Conservation (phyloP, 306 rosid genomes). For the Hylodesmum podocarpum region DNA sequence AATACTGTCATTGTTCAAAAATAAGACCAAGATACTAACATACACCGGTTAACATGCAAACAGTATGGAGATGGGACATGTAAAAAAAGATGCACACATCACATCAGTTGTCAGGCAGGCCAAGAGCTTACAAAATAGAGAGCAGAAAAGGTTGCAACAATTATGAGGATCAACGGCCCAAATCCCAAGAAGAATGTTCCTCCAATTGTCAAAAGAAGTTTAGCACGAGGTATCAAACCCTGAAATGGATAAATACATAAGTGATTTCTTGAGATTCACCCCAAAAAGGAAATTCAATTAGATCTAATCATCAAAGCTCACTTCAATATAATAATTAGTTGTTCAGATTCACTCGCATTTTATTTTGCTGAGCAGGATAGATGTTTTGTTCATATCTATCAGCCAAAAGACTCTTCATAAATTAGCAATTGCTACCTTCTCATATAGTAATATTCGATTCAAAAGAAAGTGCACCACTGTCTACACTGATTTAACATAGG, state of each 20-base stretch:
- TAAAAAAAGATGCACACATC: neutral
- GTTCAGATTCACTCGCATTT: neutral
- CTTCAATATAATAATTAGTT: neutral
- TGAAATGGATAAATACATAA: constrained; percentile 41
- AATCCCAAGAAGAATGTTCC: constrained; percentile 97
- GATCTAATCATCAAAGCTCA: neutral
- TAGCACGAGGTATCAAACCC: constrained; percentile 96
- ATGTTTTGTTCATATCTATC: neutral
- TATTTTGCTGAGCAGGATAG: constrained; percentile 6
- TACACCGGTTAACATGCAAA: neutral
- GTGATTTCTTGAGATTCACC: neutral
- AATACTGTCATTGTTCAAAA: neutral
- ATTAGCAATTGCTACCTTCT: neutral
- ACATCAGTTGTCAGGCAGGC: constrained; percentile 14
- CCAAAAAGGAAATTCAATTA: neutral
- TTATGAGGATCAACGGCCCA: constrained; percentile 83
- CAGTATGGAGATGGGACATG: neutral
- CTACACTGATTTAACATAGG: neutral
- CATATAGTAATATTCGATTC: neutral
- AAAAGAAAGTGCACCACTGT: neutral
- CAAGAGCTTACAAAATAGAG: constrained; percentile 71
- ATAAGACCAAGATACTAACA: neutral
- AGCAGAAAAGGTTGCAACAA: constrained; percentile 61
- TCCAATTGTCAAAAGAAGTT: constrained; percentile 75
- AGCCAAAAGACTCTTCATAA: neutral